phyloP scores from a whole-genome alignment of 2,329 filamentous ascomycete species.

The Cladophialophora yegresii region DNA sequence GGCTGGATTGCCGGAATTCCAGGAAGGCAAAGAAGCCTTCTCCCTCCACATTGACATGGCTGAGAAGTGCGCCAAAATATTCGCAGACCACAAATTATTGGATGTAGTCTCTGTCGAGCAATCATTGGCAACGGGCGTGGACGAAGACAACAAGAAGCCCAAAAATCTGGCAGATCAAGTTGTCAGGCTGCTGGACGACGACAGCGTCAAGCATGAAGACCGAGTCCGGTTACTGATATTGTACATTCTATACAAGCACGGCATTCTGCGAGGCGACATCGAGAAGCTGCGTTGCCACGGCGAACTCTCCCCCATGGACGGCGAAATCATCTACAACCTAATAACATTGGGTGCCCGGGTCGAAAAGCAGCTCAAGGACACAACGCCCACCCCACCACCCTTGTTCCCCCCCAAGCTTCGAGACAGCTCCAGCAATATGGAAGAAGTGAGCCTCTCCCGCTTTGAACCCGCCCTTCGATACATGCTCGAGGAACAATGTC shows the following conservation, averaged over 20 bases:
- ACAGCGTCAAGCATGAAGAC: constrained; percentile 69
- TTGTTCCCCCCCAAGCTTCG: constrained; percentile 63
- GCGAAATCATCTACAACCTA: constrained; percentile 70
- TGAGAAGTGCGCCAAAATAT: constrained; percentile 93
- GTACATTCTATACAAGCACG: constrained; percentile 83
- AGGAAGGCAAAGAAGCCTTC: constrained; percentile 93
- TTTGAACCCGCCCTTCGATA: constrained; percentile 79
- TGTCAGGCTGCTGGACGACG: constrained; percentile 84
- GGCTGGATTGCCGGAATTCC: constrained; percentile 88
- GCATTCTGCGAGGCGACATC: constrained; percentile 80
- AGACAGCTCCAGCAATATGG: constrained; percentile 41
- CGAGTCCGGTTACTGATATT: constrained; percentile 81
- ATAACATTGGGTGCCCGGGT: constrained; percentile 77
- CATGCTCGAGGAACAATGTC: constrained; percentile 75
- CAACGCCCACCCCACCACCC: constrained; percentile 63
- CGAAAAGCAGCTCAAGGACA: constrained; percentile 74
- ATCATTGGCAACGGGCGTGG: constrained; percentile 84
- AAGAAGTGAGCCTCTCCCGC: constrained; percentile 83
- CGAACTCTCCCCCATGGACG: constrained; percentile 71
- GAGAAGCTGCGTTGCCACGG: constrained; percentile 82
- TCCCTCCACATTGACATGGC: constrained; percentile 95
- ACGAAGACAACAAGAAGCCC: constrained; percentile 88
- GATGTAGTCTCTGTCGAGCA: constrained; percentile 90
- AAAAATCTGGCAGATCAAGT: constrained; percentile 86
- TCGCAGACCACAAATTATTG: constrained; percentile 78